Evolutionary conservation across 139 green algal species (phyloP).

Genomic region (Closterium sp.): DNA sequence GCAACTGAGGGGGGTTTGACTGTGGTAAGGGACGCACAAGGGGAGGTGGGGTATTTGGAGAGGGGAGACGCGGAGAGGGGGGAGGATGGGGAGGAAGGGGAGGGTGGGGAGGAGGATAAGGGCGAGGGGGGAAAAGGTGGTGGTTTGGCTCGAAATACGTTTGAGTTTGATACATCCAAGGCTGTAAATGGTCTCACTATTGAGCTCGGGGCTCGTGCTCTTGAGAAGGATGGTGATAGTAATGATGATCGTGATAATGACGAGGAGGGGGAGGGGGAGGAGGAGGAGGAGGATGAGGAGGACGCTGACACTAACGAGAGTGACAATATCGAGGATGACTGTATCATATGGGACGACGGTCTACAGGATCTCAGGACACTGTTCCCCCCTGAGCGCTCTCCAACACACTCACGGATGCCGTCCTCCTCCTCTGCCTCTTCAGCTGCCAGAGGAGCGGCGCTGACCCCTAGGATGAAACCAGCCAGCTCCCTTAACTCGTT

Average conservation of each 20-base stretch:
- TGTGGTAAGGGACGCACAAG: background rate
- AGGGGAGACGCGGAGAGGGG: background rate
- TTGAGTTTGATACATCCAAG: background rate
- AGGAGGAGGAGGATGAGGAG: background rate
- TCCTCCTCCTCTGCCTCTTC: background rate
- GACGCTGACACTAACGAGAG: background rate
- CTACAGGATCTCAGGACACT: background rate
- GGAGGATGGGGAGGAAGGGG: background rate
- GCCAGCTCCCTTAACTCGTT: background rate
- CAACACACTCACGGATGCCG: background rate
- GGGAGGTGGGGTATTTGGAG: background rate
- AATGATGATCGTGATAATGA: background rate
- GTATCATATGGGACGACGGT: background rate
- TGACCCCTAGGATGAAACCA: background rate
- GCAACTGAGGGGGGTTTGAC: background rate
- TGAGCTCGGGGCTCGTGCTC: no score
- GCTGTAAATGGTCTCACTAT: background rate
- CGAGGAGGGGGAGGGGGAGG: background rate
- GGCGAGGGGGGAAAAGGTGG: background rate
- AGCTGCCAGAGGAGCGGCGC: background rate
- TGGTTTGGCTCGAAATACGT: background rate
- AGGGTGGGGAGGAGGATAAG: background rate
- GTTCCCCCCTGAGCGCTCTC: background rate
- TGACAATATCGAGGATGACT: background rate
- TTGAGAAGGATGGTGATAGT: no score